A percentile compares a stretch with the other conserved stretches of the same genome.
These are phyloP conservation scores for Ophiosphaerella narmari DNA, from an alignment of 2,329 filamentous ascomycete species.

Conservation along the genomic window DNA sequence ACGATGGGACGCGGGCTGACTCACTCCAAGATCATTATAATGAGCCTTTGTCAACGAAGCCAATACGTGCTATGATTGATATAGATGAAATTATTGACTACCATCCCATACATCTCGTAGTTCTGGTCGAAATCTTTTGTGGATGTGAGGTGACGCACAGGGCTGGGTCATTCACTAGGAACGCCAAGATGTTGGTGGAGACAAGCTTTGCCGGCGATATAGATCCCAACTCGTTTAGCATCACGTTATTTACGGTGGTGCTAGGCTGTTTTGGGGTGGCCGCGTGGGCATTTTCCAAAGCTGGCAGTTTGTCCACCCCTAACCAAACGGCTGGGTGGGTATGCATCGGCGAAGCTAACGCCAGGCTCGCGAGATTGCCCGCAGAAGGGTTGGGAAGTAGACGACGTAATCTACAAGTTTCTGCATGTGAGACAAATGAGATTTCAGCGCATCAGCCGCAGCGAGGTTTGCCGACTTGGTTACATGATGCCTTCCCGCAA, in stretches of 20 bases:
- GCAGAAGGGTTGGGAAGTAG: no score
- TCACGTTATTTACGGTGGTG: background rate
- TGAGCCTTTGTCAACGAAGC: no score
- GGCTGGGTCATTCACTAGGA: background rate
- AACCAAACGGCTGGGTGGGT: no score
- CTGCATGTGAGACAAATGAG: no score
- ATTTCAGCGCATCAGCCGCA: background rate
- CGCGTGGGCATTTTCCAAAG: no score
- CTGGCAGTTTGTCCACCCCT: no score
- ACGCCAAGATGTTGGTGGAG: no score
- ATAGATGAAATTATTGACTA: background rate
- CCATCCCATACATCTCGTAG: background rate
- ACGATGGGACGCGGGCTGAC: background rate
- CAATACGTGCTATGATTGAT: background rate
- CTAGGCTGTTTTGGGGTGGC: no score
- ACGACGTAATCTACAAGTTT: no score
- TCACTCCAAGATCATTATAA: background rate
- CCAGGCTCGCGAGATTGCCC: no score
- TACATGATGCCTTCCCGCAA: background rate
- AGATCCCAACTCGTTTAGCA: background rate
- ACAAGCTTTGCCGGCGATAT: background rate
- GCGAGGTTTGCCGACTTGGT: background rate
- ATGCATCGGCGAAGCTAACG: no score
- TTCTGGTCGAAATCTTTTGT: background rate
- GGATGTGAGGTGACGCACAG: background rate